These are phyloP conservation scores for Hypericum androsaemum DNA, from an alignment of 345 rosid genomes.

Conservation along the genomic window DNA sequence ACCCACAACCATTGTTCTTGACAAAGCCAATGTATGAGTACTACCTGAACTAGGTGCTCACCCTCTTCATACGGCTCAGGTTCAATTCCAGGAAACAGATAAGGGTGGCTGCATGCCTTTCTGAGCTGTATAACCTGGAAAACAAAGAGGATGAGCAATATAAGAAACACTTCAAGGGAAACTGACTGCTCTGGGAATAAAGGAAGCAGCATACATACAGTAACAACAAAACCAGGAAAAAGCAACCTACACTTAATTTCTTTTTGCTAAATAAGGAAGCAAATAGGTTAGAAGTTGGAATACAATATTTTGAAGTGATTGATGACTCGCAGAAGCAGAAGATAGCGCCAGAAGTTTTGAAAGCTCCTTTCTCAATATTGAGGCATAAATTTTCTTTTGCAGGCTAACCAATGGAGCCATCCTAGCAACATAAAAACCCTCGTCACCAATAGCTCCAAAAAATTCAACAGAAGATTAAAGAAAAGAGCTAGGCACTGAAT, in stretches of 20 bases:
- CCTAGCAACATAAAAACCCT: constrained; percentile 30
- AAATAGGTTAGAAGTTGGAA: constrained; percentile 13
- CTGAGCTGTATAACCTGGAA: constrained; percentile 72
- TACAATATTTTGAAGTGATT: constrained; percentile 78
- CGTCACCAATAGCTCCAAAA: neutral
- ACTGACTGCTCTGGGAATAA: too few relatives aligned
- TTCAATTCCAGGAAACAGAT: constrained; percentile 88
- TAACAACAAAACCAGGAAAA: neutral
- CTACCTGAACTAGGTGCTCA: constrained; percentile 87
- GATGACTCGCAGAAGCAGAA: constrained; percentile 49
- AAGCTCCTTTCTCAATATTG: constrained; percentile 87
- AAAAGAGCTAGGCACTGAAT: neutral
- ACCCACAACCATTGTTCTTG: neutral
- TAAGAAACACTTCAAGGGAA: constrained; percentile 11
- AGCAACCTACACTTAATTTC: constrained; percentile 1
- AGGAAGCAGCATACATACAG: too few relatives aligned
- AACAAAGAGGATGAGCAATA: neutral
- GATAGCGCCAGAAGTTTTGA: constrained; percentile 64
- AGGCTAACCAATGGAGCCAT: constrained; percentile 66
- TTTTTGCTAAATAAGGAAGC: neutral
- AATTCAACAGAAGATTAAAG: neutral
- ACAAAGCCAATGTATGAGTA: constrained; percentile 7
- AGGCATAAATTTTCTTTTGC: constrained; percentile 66
- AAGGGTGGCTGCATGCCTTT: constrained; percentile 93
- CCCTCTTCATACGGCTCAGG: constrained; percentile 92